Conservation (phyloP, 768 basidiomycete genomes). For the Amanita fuliginea region DNA sequence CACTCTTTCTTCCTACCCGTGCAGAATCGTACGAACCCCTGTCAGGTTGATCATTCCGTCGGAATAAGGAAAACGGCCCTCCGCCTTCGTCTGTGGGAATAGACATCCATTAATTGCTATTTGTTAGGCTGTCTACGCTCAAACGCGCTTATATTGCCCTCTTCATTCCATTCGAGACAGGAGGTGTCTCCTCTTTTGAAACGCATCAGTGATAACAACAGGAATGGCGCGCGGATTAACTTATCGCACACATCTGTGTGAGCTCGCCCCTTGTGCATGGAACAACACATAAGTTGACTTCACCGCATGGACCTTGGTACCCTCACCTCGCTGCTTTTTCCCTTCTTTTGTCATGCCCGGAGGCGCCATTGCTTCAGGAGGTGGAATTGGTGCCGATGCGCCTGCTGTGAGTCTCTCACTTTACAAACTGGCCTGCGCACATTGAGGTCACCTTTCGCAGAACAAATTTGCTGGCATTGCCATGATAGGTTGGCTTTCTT, state of each 20-base stretch:
- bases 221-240: not conserved
- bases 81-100: no score
- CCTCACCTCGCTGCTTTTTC: not conserved
- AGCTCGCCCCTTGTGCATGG: not conserved
- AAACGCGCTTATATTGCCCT: no score
- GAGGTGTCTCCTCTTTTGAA: no score
- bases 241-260: no score
- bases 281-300: not conserved
- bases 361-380: conserved; percentile 23
- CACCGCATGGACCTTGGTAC: not conserved
- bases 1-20: no score
- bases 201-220: not conserved
- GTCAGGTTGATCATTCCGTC: no score
- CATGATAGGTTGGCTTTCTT: conserved; percentile 21
- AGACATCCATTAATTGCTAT: no score
- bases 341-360: conserved; percentile 23
- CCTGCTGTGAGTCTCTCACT: conserved; percentile 17
- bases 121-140: no score
- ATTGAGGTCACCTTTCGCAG: conserved; percentile 10
- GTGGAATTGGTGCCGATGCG: conserved; percentile 21
- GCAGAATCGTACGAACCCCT: no score
- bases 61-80: no score
- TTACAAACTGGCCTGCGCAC: not conserved
- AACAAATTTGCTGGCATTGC: conserved; percentile 30
- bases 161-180: no score